phyloP scores from a whole-genome alignment of 331 rosid species.

The Prunus yedoensis region DNA sequence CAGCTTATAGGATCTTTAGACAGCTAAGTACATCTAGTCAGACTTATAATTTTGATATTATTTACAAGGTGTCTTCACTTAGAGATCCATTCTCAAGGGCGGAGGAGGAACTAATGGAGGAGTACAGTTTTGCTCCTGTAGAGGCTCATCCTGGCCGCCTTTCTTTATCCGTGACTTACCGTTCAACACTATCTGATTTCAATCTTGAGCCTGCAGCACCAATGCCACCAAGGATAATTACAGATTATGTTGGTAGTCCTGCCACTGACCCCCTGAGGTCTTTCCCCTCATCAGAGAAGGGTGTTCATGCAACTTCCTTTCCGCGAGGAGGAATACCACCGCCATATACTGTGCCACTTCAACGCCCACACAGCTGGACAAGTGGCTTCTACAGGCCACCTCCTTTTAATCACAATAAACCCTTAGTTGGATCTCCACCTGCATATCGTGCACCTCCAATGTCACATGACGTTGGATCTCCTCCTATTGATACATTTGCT shows the following conservation, averaged over 20 bases:
- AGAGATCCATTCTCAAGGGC: constrained; percentile 75
- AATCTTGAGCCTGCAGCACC: constrained; percentile 63
- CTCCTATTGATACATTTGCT: constrained; percentile 49
- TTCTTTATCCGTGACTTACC: constrained; percentile 62
- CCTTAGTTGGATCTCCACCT: constrained; percentile 59
- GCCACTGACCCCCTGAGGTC: constrained; percentile 65
- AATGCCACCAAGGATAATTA: constrained; percentile 59
- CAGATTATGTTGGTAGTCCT: constrained; percentile 90
- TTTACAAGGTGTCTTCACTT: constrained; percentile 78
- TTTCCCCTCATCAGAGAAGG: constrained; percentile 55
- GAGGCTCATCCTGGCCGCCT: constrained; percentile 77
- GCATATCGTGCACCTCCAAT: constrained; percentile 50
- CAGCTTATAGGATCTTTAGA: constrained; percentile 63
- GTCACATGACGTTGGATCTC: constrained; percentile 52
- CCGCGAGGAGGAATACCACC: constrained; percentile 47
- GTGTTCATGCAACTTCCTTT: constrained; percentile 58
- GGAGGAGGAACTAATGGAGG: constrained; percentile 61
- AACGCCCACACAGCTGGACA: constrained; percentile 79
- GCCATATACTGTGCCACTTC: constrained; percentile 42
- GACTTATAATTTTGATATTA: constrained; percentile 57
- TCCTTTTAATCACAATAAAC: constrained; percentile 42
- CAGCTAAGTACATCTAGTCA: constrained; percentile 54
- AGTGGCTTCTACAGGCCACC: constrained; percentile 64
- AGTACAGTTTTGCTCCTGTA: constrained; percentile 56
- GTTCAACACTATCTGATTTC: constrained; percentile 52